phyloP scores from a whole-genome alignment of 305 asterid species.

The Fraxinus platypoda region DNA sequence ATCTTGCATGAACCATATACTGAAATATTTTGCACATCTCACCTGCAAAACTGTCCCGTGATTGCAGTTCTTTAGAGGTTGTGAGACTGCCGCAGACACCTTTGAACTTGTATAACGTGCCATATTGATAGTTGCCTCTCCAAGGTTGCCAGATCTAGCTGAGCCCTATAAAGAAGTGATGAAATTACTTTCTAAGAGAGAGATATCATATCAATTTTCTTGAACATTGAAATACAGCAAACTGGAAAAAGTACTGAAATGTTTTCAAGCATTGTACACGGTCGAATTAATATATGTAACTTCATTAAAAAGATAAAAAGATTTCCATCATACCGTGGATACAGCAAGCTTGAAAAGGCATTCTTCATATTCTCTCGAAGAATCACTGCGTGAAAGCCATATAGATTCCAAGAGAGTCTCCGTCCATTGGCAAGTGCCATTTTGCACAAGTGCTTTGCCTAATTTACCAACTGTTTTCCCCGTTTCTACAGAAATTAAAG shows the following conservation, averaged over 20 bases:
- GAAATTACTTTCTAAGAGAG: conserved; percentile 3
- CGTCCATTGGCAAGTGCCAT: conserved; percentile 79
- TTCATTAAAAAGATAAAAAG: background rate
- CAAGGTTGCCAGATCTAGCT: conserved; percentile 71
- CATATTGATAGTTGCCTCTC: conserved; percentile 71
- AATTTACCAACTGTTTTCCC: conserved; percentile 67
- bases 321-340: conserved; percentile 51
- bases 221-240: conserved; percentile 3
- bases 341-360: conserved; percentile 64
- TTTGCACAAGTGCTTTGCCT: conserved; percentile 68
- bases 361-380: conserved; percentile 59
- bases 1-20: background rate
- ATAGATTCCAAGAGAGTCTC: conserved; percentile 71
- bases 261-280: background rate
- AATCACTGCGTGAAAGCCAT: conserved; percentile 52
- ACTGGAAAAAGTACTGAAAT: background rate
- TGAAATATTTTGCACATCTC: conserved; percentile 11
- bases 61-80: conserved; percentile 70
- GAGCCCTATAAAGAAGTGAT: conserved; percentile 52
- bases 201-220: background rate
- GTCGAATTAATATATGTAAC: background rate
- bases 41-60: conserved; percentile 78
- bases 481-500: conserved; percentile 58
- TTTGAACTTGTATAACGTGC: conserved; percentile 53
- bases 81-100: conserved; percentile 54